A percentile compares a stretch with the other conserved stretches of the same genome.
phyloP scores from a whole-genome alignment of 306 rosid species.

The Sesbania bispinosa region DNA sequence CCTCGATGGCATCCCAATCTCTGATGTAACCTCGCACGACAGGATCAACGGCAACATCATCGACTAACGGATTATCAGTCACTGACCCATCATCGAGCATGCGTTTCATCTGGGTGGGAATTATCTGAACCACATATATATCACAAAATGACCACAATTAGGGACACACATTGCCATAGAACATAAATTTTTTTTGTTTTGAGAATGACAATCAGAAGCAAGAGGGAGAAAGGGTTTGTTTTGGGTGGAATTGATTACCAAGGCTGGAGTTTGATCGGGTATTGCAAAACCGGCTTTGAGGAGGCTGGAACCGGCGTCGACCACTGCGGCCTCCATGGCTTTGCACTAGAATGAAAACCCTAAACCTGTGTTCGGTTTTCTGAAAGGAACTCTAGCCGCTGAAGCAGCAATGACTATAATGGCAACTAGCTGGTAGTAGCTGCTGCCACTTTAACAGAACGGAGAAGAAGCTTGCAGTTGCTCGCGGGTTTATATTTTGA shows the following conservation, averaged over 20 bases:
- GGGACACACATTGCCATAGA: neutral
- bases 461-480: neutral
- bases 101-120: constrained; percentile 89
- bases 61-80: constrained; percentile 41
- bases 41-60: constrained; percentile 64
- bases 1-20: constrained; percentile 99
- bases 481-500: too few relatives aligned
- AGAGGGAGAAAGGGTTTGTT: neutral
- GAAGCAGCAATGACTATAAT: neutral
- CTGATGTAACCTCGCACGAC: constrained; percentile 71
- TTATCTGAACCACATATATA: constrained; percentile 44
- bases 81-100: constrained; percentile 60
- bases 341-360: constrained; percentile 17
- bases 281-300: constrained; percentile 95
- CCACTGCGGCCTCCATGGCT: constrained; percentile 82
- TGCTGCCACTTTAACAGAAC: neutral
- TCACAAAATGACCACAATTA: neutral
- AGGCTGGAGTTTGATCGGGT: constrained; percentile 90
- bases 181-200: neutral
- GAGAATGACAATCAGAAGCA: neutral
- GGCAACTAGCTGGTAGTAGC: neutral
- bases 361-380: constrained; percentile 37
- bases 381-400: neutral
- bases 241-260: constrained; percentile 41
- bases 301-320: constrained; percentile 82